phyloP scores from a whole-genome alignment of 805 yeast genomes.

The Candida tibetensis region DNA sequence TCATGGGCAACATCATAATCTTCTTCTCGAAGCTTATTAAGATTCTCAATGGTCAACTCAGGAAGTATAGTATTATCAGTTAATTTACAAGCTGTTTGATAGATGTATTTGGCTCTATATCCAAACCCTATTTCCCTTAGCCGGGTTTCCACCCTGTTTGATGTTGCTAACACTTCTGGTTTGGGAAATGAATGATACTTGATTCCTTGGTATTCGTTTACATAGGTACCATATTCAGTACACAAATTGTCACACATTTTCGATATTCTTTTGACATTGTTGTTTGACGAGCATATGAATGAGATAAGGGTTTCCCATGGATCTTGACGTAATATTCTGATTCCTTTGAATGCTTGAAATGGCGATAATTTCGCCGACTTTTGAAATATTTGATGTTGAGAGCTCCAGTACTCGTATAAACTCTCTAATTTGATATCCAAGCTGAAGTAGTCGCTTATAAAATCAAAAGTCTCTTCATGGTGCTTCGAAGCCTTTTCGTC shows the following conservation, averaged over 20 bases:
- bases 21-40: conserved; percentile 43
- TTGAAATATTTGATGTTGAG: conserved; percentile 38
- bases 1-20: conserved; percentile 54
- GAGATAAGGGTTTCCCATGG: conserved; percentile 95
- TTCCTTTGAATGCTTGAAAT: conserved; percentile 53
- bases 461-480: conserved; percentile 33
- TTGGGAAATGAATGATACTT: conserved; percentile 72
- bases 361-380: conserved; percentile 20
- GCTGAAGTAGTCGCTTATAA: conserved; percentile 69
- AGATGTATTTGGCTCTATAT: conserved; percentile 85
- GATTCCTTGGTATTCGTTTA: conserved; percentile 52
- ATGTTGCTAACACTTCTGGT: conserved; percentile 46
- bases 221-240: conserved; percentile 58
- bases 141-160: conserved; percentile 36
- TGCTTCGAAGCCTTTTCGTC: conserved; percentile 2
- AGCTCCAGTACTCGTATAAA: conserved; percentile 62
- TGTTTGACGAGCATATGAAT: conserved; percentile 93
- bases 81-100: conserved; percentile 67
- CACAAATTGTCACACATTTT: conserved; percentile 87
- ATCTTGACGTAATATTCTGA: conserved; percentile 84
- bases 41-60: conserved; percentile 30
- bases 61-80: conserved; percentile 36
- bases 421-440: conserved; percentile 51
- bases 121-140: conserved; percentile 71
- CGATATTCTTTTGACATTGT: conserved; percentile 89